Evolutionary conservation across 345 rosid species (phyloP), one percentile per base, ranked within the genome.

Genomic region (Erodium maritimum): DNA sequence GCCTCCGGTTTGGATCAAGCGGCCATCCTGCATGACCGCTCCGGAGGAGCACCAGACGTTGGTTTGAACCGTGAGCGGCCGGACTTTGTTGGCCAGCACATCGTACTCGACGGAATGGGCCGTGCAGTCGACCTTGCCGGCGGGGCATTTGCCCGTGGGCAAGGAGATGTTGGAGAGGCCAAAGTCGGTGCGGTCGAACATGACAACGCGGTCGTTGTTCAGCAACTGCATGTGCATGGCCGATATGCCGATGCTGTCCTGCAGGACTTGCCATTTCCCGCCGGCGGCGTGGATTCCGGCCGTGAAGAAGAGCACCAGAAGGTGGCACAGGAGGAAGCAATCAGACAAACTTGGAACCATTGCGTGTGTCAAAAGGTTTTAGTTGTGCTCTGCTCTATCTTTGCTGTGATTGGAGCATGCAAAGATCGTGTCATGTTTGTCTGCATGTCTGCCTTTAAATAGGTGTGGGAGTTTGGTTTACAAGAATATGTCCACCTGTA

Each of bases 21-120:
- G 74, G 6, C 82, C 79, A 17, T 77, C 61, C 72, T 74, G 66
- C 51, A 68, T 42, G 51, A 74, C 69, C 37, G 82, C 20, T 17
- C 66, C 79, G 13, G 82, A 74, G 20, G 82, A 71, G 56, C 82
- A 74, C 82, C 77, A 74, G 18, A 74, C 58, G 61, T 77, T 74
- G 0, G 79, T 57, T 21, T 63, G 65, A 18, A 74, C 61, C 59
- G 65, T 68, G 46, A 77, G 62, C 8, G 79, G 58, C 58, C 79
- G 61, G 19, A 74, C 17, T 4, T 50, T 51, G 68, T 74, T 74
- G 21, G 61, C 24, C 8, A 21, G 16, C 16, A 74, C 25, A 50
- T 61, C 57, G 29, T 71, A 69, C 42, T 71, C 74, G 23, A 77
- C 63, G 5, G 77, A 74, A 34, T 71, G 79, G 16, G 71, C 81